These are phyloP conservation scores for Ceraceosorus guamensis DNA, from an alignment of 1,284 basidiomycete genomes.

Conservation along the genomic window DNA sequence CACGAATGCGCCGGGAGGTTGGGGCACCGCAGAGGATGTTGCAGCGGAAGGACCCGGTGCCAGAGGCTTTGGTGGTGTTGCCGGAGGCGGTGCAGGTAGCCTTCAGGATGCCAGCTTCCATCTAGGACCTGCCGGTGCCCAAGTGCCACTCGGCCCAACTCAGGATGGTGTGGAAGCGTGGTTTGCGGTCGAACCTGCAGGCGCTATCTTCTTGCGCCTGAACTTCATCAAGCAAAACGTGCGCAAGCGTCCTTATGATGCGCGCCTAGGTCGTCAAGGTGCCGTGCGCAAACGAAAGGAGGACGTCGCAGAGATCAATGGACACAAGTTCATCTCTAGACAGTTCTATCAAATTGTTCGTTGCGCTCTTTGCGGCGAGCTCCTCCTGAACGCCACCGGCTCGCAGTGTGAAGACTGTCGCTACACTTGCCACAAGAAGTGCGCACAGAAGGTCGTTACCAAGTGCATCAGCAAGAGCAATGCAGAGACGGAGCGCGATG, in stretches of 20 bases:
- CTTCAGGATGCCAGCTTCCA: slow-evolving; percentile 18
- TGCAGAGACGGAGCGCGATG: slow-evolving; percentile 79
- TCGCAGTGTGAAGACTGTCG: slow-evolving; percentile 99
- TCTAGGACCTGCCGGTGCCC: slow-evolving; percentile 29
- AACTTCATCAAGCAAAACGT: slow-evolving; percentile 54
- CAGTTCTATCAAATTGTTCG: slow-evolving; percentile 96
- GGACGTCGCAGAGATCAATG: slow-evolving; percentile 98
- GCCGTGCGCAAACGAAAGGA: slow-evolving; percentile 96
- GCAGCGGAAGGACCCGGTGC: not conserved
- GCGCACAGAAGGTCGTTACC: slow-evolving; percentile 93
- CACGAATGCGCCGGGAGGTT: slow-evolving; percentile 31
- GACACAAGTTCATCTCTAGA: slow-evolving; percentile 91
- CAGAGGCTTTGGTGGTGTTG: not conserved
- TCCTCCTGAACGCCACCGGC: slow-evolving; percentile 90
- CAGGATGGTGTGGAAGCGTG: slow-evolving; percentile 84
- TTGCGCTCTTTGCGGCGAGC: slow-evolving; percentile 95
- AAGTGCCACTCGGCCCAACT: slow-evolving; percentile 24
- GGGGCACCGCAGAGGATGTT: slow-evolving; percentile 43
- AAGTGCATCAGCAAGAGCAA: slow-evolving; percentile 98
- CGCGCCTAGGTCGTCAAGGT: slow-evolving; percentile 83
- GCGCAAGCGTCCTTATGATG: slow-evolving; percentile 85
- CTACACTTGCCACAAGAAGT: slow-evolving; percentile 98
- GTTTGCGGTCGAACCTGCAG: slow-evolving; percentile 97
- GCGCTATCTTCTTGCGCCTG: slow-evolving; percentile 59
- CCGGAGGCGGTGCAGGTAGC: slow-evolving; percentile 16